Percentiles rank a stretch among this genome's conserved stretches.
phyloP scores from a whole-genome alignment of 805 yeast species.

The Hagleromyces aurorensis region DNA sequence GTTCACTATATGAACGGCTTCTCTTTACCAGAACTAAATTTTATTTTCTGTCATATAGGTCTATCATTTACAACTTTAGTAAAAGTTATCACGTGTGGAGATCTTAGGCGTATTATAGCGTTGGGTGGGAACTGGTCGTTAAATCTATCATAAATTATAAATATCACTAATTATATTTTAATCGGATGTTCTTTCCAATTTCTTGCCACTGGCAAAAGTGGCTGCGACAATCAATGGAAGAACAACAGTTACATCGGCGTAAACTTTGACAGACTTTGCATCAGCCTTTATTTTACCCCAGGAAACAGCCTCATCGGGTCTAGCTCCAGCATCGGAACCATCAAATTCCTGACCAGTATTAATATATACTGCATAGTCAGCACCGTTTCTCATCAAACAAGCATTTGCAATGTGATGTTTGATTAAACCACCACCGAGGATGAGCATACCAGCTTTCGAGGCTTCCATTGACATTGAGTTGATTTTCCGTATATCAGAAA shows the following conservation, averaged over 20 bases:
- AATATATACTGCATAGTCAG: conserved; percentile 94
- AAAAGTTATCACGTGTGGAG: too few species aligned
- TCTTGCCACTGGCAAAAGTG: conserved; percentile 68
- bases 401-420: conserved; percentile 98
- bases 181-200: conserved; percentile 9
- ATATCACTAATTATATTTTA: conserved; percentile 8
- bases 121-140: too few species aligned
- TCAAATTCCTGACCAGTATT: conserved; percentile 98
- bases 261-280: conserved; percentile 85
- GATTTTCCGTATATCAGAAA: conserved; percentile 84
- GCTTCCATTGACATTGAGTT: conserved; percentile 96
- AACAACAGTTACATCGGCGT: conserved; percentile 90
- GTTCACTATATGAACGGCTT: too few species aligned
- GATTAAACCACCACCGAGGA: conserved; percentile 92
- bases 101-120: too few species aligned
- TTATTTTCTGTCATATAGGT: too few species aligned
- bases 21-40: too few species aligned
- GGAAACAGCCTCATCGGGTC: conserved; percentile 97
- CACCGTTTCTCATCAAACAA: conserved; percentile 98
- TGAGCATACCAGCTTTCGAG: conserved; percentile 87
- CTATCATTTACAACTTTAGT: too few species aligned
- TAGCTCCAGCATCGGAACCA: conserved; percentile 98
- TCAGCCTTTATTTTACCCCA: conserved; percentile 99
- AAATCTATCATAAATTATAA: not conserved
- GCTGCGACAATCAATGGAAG: conserved; percentile 97